Evolutionary conservation across 2,329 filamentous ascomycete species (phyloP), one percentile per base, ranked within the genome.

Genomic region (Penicillium psychrosexuale): DNA sequence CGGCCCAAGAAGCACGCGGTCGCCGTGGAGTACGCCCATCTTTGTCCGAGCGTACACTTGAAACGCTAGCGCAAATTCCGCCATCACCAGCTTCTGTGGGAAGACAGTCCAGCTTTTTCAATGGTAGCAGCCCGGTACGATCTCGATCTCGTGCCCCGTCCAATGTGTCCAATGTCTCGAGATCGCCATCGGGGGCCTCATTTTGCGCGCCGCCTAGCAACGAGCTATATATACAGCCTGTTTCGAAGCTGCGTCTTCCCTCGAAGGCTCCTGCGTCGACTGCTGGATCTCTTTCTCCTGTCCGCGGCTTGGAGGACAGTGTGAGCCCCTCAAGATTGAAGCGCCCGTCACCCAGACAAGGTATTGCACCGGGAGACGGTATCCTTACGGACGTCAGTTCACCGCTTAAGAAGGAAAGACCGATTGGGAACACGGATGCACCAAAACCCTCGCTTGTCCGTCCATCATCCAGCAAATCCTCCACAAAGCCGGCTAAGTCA

Each of bases 31-130:
- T 56, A 28, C 66, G 66, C 5, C 66, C 72, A 15, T 75, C 73
- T 6, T 58, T 97, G 4, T 85, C 88, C 0, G 92, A 97, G 64
- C 81, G 93, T 55, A 95, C 92, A 0, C 86, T 96, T 39, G 90
- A 96, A 70, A 96, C 90, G 0, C 77, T 97, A 6, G 82, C 91
- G 3, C 83, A 85, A 44, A 77, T 96, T 30, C 89, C 91, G 0
- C 85, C 89, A 0, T 94, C 91, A 0, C 91, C 92, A 5, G 84
- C 83, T 0, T 72, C 88, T 43, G 83, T 80, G 49, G 84, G 84
- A 55, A 84, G 85, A 51, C 78, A 82, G 8, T 90, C 90, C 0
- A 85, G 83, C 52, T 91, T 96, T 70, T 94, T 89, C 68, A 85
- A 84, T 46, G 73, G 78, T 2, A 79, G 85, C n/a, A 82, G 82